Evolutionary conservation across 1,284 basidiomycete species (phyloP).

Genomic region (Sanghuangporus baumii): DNA sequence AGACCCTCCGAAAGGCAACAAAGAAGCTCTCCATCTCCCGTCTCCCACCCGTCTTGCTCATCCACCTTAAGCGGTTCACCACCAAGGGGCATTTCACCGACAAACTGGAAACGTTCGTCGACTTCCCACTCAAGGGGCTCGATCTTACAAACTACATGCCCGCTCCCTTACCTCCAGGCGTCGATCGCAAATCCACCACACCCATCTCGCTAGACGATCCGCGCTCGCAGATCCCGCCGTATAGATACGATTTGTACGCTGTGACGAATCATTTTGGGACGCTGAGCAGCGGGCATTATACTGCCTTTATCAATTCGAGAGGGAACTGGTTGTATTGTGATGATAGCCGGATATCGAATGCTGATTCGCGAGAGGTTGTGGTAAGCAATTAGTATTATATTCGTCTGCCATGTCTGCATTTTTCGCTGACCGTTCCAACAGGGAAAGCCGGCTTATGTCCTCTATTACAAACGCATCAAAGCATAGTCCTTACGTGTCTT

Average conservation of each 20-base stretch:
- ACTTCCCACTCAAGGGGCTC: conserved; percentile 79
- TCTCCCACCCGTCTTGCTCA: conserved; percentile 88
- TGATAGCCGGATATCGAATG: conserved; percentile 70
- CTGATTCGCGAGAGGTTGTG: conserved; percentile 76
- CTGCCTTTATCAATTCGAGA: conserved; percentile 76
- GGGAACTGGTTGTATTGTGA: conserved; percentile 85
- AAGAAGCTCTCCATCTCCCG: conserved; percentile 87
- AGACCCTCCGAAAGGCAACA: conserved; percentile 74
- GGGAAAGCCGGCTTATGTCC: conserved; percentile 83
- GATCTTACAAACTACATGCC: conserved; percentile 95
- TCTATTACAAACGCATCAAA: conserved; percentile 78
- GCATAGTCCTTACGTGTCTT: conserved; percentile 25
- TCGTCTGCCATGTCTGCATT: background rate
- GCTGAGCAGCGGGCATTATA: conserved; percentile 89
- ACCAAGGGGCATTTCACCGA: conserved; percentile 92
- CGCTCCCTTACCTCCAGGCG: conserved; percentile 61
- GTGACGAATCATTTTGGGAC: conserved; percentile 93
- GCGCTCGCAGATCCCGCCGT: conserved; percentile 75
- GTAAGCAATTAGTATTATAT: conserved; percentile 44
- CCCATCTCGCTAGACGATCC: conserved; percentile 60
- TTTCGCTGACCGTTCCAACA: conserved; percentile 28
- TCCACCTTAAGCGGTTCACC: conserved; percentile 95
- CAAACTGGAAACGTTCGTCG: conserved; percentile 87
- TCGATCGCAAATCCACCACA: conserved; percentile 39
- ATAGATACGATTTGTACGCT: conserved; percentile 83